phyloP scores from a whole-genome alignment of 1,284 basidiomycete species.

The Puccinia polysora region DNA sequence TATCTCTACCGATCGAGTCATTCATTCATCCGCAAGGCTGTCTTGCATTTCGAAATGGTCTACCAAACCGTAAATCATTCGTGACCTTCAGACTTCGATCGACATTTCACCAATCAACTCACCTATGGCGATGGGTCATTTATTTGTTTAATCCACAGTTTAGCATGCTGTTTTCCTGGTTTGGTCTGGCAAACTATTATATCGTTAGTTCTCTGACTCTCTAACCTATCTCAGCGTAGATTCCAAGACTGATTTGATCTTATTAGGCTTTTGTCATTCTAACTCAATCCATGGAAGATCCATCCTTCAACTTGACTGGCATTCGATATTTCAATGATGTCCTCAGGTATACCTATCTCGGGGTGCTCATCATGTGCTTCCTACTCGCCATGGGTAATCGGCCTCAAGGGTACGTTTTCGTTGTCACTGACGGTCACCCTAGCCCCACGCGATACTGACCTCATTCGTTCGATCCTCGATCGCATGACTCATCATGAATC shows the following conservation, averaged over 20 bases:
- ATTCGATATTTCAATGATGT: conserved; percentile 60
- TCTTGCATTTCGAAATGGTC: conserved; percentile 87
- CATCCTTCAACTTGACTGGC: conserved; percentile 63
- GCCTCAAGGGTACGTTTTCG: conserved; percentile 68
- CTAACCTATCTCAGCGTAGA: conserved; percentile 55
- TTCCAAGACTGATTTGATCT: conserved; percentile 8
- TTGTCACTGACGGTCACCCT: no score
- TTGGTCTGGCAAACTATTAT: conserved; percentile 72
- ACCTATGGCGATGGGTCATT: background rate
- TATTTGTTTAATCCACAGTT: conserved; percentile 55
- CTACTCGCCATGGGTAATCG: conserved; percentile 84
- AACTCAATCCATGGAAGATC: conserved; percentile 65
- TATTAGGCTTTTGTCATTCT: conserved; percentile 59
- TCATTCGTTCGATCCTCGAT: background rate
- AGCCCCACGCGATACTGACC: no score
- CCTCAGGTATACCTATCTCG: conserved; percentile 80
- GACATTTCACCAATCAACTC: background rate
- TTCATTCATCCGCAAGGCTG: conserved; percentile 74
- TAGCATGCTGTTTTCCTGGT: conserved; percentile 89
- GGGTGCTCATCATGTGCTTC: conserved; percentile 81
- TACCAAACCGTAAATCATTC: conserved; percentile 64
- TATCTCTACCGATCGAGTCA: conserved; percentile 86
- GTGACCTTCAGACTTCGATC: background rate
- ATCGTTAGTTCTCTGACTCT: conserved; percentile 58
- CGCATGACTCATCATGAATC: background rate